Base-by-base conservation (phyloP, 202 grass and related monocot genomes). In the Musa balbisiana region DNA sequence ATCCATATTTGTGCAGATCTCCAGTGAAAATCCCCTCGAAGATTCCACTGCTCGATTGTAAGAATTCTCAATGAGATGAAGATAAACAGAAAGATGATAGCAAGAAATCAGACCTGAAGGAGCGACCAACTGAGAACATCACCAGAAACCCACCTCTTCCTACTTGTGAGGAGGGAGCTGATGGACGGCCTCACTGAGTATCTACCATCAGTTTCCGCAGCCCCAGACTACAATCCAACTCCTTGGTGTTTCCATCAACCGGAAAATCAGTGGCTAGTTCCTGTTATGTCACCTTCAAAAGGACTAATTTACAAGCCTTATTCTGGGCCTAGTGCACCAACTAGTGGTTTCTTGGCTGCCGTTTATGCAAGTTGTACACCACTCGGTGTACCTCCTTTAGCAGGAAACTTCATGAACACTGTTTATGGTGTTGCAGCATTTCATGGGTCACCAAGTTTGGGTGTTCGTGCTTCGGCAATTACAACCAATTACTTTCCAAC, bases 271-370 rank as follows among this genome's bases (percentile, higher is more conserved):
- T 95, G 91, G 95, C 69, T 99, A 8, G 82, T 99, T 53, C 95
- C 95, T 51, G 83, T 95, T 20, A 90, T 95, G 89, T 85, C 91
- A 56, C 87, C 91, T 1, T 94, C 83, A 9, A 90, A 97, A 83
- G 94, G 94, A 17, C 82, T 99, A 76, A 85, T 99, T 62, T 99
- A 92, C 78, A 95, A 95, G 50, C 88, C 91, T 20, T 98, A 92
- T 69, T 29, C 83, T 1, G 94, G 91, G 50, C 79, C 80, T 4
- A 93, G 87, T 60, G 91, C 87, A 53, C 91, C 95, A 3, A 77
- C 87, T 50, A 87, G 95, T 77, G 91, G 89, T 67, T 87, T 99
- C 68, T 51, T 99, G 66, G 71, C 95, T 27, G 89, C 91, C 0
- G 62, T 95, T 76, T 95, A 86, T 72, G 75, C 80, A 22, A 74